phyloP scores from a whole-genome alignment of 1,139 yeast genomes.

The Nakaseomyces sp. region DNA sequence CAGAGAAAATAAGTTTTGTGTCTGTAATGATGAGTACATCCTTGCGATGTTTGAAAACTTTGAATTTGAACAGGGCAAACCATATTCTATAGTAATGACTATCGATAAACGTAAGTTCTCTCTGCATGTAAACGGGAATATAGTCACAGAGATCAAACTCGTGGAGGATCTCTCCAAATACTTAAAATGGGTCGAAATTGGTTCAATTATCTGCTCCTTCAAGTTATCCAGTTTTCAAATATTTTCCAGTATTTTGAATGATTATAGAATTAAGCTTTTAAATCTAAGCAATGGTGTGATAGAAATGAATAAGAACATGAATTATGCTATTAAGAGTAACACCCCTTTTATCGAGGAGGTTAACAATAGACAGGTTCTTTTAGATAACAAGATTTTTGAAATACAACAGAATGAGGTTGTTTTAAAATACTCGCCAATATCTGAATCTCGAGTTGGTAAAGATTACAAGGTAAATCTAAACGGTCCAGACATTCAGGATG shows the following conservation, averaged over 20 bases:
- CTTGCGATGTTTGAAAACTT: constrained; percentile 24
- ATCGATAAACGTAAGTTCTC: constrained; percentile 6
- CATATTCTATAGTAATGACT: constrained; percentile 2
- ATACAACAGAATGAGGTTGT: not conserved
- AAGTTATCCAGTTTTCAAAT: not conserved
- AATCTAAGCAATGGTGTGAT: not conserved
- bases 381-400: not conserved
- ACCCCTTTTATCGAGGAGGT: constrained; percentile 1
- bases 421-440: not conserved
- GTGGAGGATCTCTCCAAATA: not conserved
- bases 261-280: not conserved
- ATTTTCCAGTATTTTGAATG: not conserved
- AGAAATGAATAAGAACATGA: constrained; percentile 1
- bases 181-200: constrained; percentile 1
- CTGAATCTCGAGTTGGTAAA: not conserved
- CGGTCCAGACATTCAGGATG: not conserved
- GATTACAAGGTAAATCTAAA: not conserved
- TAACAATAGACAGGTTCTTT: not conserved
- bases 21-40: constrained; percentile 26
- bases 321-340: not conserved
- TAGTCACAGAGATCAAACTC: constrained; percentile 9
- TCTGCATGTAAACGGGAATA: constrained; percentile 21
- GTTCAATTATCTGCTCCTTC: not conserved
- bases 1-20: constrained; percentile 21
- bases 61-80: constrained; percentile 17